Conservation (phyloP, 2,329 filamentous ascomycete species). For the Diaporthe velutina region DNA sequence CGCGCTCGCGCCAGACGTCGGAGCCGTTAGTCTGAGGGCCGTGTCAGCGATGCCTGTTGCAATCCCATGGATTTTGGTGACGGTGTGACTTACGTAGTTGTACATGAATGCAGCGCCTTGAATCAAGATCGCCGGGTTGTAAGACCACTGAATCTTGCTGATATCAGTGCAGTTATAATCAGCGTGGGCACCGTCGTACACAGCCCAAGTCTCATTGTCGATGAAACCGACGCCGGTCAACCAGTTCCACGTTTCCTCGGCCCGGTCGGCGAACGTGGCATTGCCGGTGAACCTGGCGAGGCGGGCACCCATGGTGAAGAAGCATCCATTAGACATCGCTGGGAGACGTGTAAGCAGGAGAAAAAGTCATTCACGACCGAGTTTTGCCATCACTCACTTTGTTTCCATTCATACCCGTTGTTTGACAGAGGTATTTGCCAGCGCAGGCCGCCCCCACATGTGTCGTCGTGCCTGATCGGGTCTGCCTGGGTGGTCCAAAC, state of each 20-base stretch:
- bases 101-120: slow-evolving; percentile 71
- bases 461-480: slow-evolving; percentile 34
- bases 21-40: slow-evolving; percentile 30
- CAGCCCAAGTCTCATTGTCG: slow-evolving; percentile 64
- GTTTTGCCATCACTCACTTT: background rate
- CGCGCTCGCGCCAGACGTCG: slow-evolving; percentile 58
- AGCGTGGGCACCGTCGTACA: slow-evolving; percentile 69
- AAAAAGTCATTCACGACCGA: no score
- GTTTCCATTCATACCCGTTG: slow-evolving; percentile 34
- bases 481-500: slow-evolving; percentile 35
- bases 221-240: slow-evolving; percentile 62
- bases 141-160: slow-evolving; percentile 66
- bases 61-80: background rate
- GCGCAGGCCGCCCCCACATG: slow-evolving; percentile 32
- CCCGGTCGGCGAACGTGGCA: slow-evolving; percentile 60
- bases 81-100: slow-evolving; percentile 56
- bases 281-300: slow-evolving; percentile 74
- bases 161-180: slow-evolving; percentile 64
- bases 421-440: slow-evolving; percentile 35
- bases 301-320: slow-evolving; percentile 67
- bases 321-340: slow-evolving; percentile 59
- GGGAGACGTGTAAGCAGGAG: background rate
- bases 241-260: slow-evolving; percentile 71
- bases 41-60: background rate
- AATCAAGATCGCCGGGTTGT: slow-evolving; percentile 66